Percentiles rank a stretch among this genome's conserved stretches.
phyloP scores from a whole-genome alignment of 2,329 filamentous ascomycete species.

The Fusarium setosum region DNA sequence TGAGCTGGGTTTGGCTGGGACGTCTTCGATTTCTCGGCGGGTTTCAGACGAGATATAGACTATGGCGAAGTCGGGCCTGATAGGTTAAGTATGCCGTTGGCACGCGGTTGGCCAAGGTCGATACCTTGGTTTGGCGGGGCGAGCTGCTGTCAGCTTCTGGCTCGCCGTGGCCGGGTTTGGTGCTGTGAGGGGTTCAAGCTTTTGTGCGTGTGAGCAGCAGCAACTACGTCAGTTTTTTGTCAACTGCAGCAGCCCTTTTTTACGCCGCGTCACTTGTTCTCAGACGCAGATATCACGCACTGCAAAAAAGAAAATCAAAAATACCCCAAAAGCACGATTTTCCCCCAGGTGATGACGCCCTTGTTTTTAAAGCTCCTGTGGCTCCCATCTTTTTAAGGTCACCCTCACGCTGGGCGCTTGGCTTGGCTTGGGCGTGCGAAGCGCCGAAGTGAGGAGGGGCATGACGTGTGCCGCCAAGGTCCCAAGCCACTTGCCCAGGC shows the following conservation, averaged over 20 bases:
- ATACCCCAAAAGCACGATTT: neutral
- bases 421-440: slow-evolving; percentile 33
- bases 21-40: slow-evolving; percentile 15
- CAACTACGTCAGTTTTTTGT: slow-evolving; percentile 31
- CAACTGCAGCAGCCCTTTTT: too few species aligned
- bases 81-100: slow-evolving; percentile 3
- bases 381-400: slow-evolving; percentile 20
- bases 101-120: neutral
- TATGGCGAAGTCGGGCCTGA: slow-evolving; percentile 6
- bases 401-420: slow-evolving; percentile 17
- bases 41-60: slow-evolving; percentile 19
- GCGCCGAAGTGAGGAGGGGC: slow-evolving; percentile 42
- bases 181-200: neutral
- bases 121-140: slow-evolving; percentile 36
- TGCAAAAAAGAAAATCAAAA: neutral
- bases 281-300: slow-evolving; percentile 12
- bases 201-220: neutral
- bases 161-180: slow-evolving; percentile 1
- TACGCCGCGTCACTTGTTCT: neutral
- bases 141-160: slow-evolving; percentile 31
- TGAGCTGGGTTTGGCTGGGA: slow-evolving; percentile 22
- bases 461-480: slow-evolving; percentile 47
- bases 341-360: neutral
- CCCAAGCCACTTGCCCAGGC: slow-evolving; percentile 46
- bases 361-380: neutral